Evolutionary conservation across 768 basidiomycete species (phyloP).

Genomic region (Clavulina sp.): DNA sequence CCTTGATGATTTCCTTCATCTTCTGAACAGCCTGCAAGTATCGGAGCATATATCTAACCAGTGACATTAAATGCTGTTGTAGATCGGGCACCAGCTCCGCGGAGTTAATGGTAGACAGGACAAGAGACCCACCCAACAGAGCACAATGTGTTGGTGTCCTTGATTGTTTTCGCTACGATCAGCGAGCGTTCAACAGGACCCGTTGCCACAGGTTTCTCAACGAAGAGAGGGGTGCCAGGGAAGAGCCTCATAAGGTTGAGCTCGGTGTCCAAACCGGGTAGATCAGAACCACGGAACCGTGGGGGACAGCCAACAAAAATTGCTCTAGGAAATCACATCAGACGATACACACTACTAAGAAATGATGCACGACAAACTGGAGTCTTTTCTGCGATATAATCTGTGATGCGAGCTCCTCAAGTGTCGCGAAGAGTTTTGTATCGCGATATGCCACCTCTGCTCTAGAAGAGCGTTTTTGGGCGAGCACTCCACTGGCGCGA

Average conservation of each 20-base stretch:
- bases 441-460: conserved; percentile 89
- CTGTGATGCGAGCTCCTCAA: conserved; percentile 65
- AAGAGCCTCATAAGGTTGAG: conserved; percentile 71
- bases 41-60: conserved; percentile 73
- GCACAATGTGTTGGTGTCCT: conserved; percentile 54
- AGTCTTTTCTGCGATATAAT: conserved; percentile 49
- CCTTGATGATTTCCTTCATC: conserved; percentile 92
- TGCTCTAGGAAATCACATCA: conserved; percentile 43
- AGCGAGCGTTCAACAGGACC: conserved; percentile 57
- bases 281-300: conserved; percentile 69
- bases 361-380: conserved; percentile 16
- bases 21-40: conserved; percentile 87
- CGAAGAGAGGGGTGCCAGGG: conserved; percentile 74
- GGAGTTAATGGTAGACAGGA: no score
- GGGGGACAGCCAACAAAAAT: conserved; percentile 86
- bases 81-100: no score
- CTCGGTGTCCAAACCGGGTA: conserved; percentile 69
- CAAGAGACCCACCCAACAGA: conserved; percentile 55
- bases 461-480: conserved; percentile 69
- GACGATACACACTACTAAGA: neutral
- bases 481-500: conserved; percentile 61
- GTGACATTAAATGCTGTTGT: neutral
- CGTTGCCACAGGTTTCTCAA: conserved; percentile 86
- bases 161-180: conserved; percentile 52
- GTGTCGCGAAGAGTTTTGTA: conserved; percentile 66